Evolutionary conservation across 2,329 filamentous ascomycete genomes (phyloP), one percentile per base, ranked within the genome.

Genomic region (Colletotrichum sp.): DNA sequence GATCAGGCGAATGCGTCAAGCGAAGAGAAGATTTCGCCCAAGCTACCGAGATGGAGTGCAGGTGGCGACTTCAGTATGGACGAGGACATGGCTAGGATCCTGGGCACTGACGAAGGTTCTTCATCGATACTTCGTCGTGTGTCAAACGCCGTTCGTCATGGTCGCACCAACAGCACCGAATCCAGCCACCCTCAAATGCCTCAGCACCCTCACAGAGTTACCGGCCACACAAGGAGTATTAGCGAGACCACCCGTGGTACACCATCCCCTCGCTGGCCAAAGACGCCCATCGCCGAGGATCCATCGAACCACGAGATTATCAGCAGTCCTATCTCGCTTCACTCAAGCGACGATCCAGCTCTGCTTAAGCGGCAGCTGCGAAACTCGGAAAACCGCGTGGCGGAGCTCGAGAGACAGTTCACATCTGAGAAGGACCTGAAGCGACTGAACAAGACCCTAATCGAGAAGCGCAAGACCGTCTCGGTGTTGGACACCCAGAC

Each of bases 381-480:
- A 72, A 94, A 92, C 78, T 95, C 94, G 10, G 95, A 98, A 80
- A 94, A 96, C 82, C 92, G 93, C 75, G 95, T 98, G 69, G 92
- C 95, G 3, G 96, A 98, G 84, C 91, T 99, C 68, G 94, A 96
- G 83, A 90, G 93, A n/a, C 93, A 95, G 78, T 95, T 95, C 80
- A 89, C 86, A 65, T 90, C 89, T 4, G 92, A 93, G 78, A 92
- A 92, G 79, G 91, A 92, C 74, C 83, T 93, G 28, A 94, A 94
- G 85, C 94, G 93, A 80, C 92, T 98, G 34, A 98, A 98, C 84
- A 96, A 94, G 80, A 96, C 96, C 82, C 88, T 99, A 28, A 90
- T 94, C 43, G 96, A 99, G 85, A 99, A 99, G 87, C 91, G 97
- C 74, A 98, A 98, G 81, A 99, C 97, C 0, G 97, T 99, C 83